Base-by-base conservation (phyloP, 176 grass and related monocot genomes). In the Tillandsia fasciculata region DNA sequence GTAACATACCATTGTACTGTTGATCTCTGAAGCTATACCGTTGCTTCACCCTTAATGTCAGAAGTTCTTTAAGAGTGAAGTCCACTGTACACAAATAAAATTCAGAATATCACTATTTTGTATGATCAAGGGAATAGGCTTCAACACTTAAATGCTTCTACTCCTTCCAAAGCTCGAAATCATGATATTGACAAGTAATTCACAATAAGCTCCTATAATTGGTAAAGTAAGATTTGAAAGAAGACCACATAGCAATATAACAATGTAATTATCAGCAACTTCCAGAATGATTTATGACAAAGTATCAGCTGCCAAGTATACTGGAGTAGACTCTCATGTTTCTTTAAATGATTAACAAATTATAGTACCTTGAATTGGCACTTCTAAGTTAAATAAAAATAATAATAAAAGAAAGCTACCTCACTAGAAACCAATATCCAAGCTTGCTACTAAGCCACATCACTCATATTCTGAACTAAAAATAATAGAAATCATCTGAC, bases 11-110 rank as follows among this genome's bases (percentile, higher is more conserved):
- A 64, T 96, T 96, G 28, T 87, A 96, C 29, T 64, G 82, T 33
- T 96, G 91, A 53, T 90, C 84, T 78, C 87, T 87, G 67, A 87
- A 90, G 70, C 17, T 53, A 52, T 26, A 83, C 11, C 87, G 76
- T 68, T 96, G 91, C 28, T 85, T 96, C 54, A 87, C 84, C 71
- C 79, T 90, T 27, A 96, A 74, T 66, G 84, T 87, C 79, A 83
- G 87, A 13, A 96, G 76, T 66, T 96, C 91, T 56, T 76, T 42
- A 56, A 96, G 82, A 27, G 84, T 87, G 12, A 96, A 96, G 68
- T 96, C 87, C 70, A 96, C 91, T 96, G 64, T 2, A 83, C 15
- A 57, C 9, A 80, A 85, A 69, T 20, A 42, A 15, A 80, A 68
- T 7, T 64, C 12, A 63, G 29, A 76, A 68, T 66, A 9, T 83